Base-by-base conservation (phyloP, 495 filamentous ascomycete genomes). In the Xylaria curta region DNA sequence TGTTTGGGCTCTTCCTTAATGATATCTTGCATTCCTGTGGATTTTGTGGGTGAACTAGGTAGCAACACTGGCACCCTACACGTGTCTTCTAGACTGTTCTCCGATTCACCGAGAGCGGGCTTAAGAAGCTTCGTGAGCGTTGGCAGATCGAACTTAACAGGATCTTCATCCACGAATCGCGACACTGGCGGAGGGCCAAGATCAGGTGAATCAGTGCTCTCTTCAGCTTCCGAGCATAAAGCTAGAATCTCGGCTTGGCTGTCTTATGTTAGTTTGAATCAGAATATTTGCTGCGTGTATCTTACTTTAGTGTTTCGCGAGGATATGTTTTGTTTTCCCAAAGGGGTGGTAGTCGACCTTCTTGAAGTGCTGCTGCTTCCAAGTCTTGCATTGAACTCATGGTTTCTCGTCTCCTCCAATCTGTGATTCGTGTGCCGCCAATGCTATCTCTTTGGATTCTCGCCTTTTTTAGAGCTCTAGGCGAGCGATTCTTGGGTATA, bases 271-370 rank as follows among this genome's bases (percentile, higher is more conserved):
- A 84, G 80, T 33, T 33, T 4, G 31, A 31, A 6, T 59, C 61
- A 44, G 13, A 1, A 40, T 56, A 6, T 31, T 12, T 42, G 26
- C 17, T 19, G 10, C 19, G 10, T 2, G 33, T 1, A 70, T 4
- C 89, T 74, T 85, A 97, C 93, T 90, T 92, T 71, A 96, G 81
- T 3, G 93, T 95, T 69, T 83, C 84, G 68, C 94, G 84, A 19
- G 91, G 91, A 75, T 89, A 97, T 47, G 82, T 82, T 80, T 94
- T 96, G 76, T 93, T 91, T 81, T 99, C 96, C 63, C 89, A 78
- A 62, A 99, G 97, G 0, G 92, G 89, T 9, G 95, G 93, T 67
- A 99, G 80, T 73, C 87, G 87, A 40, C 91, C 92, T 74, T 93
- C 90, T 75, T 86, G 84, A 54, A 81, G 76, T 73, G 88, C 85